Conservation (phyloP, 495 filamentous ascomycete genomes). For the Elasticomyces elasticus region DNA sequence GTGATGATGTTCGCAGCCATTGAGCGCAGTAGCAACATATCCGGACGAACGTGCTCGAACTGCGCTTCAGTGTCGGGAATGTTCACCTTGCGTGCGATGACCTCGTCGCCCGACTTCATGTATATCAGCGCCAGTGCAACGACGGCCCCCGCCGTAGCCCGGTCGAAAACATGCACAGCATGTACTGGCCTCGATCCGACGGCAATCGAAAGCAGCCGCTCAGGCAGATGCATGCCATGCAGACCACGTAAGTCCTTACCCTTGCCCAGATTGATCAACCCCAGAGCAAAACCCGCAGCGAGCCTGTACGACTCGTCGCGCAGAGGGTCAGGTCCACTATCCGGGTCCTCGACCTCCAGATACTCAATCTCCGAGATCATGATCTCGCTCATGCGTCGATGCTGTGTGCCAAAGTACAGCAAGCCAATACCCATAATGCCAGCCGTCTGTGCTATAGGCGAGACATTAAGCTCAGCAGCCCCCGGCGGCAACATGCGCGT, state of each 20-base stretch:
- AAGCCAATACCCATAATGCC: constrained; percentile 96
- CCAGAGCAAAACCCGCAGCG: constrained; percentile 86
- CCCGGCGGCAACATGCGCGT: constrained; percentile 85
- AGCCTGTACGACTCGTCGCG: constrained; percentile 91
- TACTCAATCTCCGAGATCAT: constrained; percentile 96
- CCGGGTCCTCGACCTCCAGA: constrained; percentile 59
- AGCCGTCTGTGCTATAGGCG: constrained; percentile 86
- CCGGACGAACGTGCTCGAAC: constrained; percentile 90
- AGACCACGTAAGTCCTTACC: constrained; percentile 79
- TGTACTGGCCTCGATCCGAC: constrained; percentile 80
- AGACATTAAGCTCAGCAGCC: constrained; percentile 79
- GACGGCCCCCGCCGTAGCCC: constrained; percentile 80
- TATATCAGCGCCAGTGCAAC: constrained; percentile 89
- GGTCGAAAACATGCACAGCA: constrained; percentile 81
- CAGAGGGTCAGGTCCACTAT: constrained; percentile 51
- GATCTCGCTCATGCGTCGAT: constrained; percentile 95
- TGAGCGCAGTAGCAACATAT: constrained; percentile 82
- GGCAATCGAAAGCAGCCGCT: constrained; percentile 74
- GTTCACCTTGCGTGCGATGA: constrained; percentile 85
- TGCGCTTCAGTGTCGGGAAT: constrained; percentile 80
- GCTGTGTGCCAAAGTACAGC: constrained; percentile 88
- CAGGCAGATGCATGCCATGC: constrained; percentile 87
- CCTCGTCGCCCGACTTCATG: constrained; percentile 88
- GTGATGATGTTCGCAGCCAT: constrained; percentile 87
- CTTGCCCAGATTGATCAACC: constrained; percentile 88